A percentile compares a stretch with the other conserved stretches of the same genome.
Conservation (phyloP, 2,329 filamentous ascomycete genomes). For the Fusarium neocosmosporiellum region DNA sequence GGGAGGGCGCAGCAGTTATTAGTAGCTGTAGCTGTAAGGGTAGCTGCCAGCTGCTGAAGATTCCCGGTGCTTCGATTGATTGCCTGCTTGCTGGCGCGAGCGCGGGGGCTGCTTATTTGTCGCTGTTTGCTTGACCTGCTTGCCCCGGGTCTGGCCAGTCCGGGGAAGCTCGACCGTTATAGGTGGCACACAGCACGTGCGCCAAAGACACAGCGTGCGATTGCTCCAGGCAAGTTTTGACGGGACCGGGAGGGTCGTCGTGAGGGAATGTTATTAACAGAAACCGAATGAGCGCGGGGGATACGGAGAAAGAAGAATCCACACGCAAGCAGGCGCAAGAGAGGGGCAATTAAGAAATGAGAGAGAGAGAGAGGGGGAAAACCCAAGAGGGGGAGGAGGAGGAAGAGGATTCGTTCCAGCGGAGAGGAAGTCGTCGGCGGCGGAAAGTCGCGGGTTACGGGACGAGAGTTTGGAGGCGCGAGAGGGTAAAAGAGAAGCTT, state of each 20-base stretch:
- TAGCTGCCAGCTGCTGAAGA: conserved; percentile 22
- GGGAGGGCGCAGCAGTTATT: conserved; percentile 18
- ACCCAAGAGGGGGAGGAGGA: neutral
- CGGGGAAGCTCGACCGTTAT: conserved; percentile 15
- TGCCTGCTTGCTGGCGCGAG: neutral
- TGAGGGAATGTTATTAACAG: conserved; percentile 14
- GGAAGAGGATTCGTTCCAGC: neutral
- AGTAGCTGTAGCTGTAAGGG: conserved; percentile 14
- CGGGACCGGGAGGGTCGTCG: conserved; percentile 6
- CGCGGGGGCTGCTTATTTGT: conserved; percentile 24
- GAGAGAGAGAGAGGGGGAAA: neutral
- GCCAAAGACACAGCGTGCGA: conserved; percentile 5
- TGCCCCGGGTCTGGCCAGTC: conserved; percentile 24
- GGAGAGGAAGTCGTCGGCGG: conserved; percentile 6
- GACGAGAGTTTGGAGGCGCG: conserved; percentile 1
- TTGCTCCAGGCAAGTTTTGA: conserved; percentile 32
- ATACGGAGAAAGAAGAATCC: neutral
- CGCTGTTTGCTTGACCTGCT: conserved; percentile 29
- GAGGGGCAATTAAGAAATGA: conserved; percentile 30
- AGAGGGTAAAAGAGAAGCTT: conserved; percentile 16
- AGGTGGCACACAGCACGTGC: conserved; percentile 24
- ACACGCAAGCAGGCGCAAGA: conserved; percentile 3
- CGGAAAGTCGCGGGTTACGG: conserved; percentile 27
- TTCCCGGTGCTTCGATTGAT: conserved; percentile 25
- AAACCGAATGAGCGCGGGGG: conserved; percentile 16